Evolutionary conservation across 2,329 filamentous ascomycete species (phyloP).

Genomic region (Ophiostoma angusticollis): DNA sequence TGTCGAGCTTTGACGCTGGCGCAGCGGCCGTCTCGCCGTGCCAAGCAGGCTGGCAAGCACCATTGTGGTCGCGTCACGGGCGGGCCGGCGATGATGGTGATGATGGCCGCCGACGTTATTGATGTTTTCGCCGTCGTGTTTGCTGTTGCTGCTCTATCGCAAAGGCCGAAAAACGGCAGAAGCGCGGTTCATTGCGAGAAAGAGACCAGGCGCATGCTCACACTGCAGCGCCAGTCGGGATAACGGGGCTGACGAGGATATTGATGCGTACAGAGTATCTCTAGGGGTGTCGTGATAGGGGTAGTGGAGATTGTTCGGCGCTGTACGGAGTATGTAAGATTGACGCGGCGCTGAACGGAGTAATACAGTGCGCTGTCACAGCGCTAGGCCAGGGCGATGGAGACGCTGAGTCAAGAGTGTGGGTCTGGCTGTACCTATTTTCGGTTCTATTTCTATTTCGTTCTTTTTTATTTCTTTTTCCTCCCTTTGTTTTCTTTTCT

Average conservation of each 20-base stretch:
- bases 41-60: constrained; percentile 7
- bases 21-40: constrained; percentile 1
- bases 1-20: constrained; percentile 24
- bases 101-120: no score
- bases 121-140: no score
- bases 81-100: no score
- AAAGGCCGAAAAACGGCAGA: constrained; percentile 5
- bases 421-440: no score
- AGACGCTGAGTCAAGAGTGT: no score
- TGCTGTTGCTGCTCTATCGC: constrained; percentile 1
- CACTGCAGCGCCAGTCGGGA: background rate
- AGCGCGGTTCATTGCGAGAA: constrained; percentile 6
- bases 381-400: no score
- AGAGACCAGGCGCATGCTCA: background rate
- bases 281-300: background rate
- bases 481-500: background rate
- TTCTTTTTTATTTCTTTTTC: background rate
- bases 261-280: background rate
- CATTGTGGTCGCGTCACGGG: background rate
- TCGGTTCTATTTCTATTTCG: background rate
- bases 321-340: no score
- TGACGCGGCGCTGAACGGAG: no score
- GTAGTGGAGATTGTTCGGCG: no score
- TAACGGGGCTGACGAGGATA: no score
- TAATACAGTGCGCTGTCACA: no score